Evolutionary conservation across 1,284 basidiomycete genomes (phyloP), one percentile per base, ranked within the genome.

Genomic region (Rhodofomes roseus): DNA sequence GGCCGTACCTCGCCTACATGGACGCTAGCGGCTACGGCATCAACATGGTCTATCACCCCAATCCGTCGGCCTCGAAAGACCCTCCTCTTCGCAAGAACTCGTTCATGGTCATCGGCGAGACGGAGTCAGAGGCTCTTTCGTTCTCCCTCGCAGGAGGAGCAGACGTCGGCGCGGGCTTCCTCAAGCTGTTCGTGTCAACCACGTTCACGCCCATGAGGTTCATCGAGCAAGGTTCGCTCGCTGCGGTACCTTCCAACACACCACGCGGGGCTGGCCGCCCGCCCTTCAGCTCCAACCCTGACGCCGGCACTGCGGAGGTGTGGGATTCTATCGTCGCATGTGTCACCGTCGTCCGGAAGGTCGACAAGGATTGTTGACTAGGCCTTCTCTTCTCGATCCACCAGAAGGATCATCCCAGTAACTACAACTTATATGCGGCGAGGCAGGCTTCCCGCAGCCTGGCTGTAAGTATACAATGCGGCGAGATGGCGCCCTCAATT

Each of bases 1-100:
- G 78, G 74, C 76, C 80, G 22, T 78, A 76, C 62, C 73, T 80
- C 43, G 79, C 78, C 3, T 79, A 76, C 67, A 79, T 81, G 75
- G 77, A 80, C 60, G 70, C 74, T 4, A 74, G 73, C 52, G 76
- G 77, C n/a, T 74, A 80, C 58, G 72, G 71, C 59, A 78, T 81
- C 62, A 73, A 73, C 63, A 69, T 79, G 63, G 63, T 79, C 34
- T 76, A 77, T 63, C 73, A 78, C 39, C 77, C 78, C 37, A 68
- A 65, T 43, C 65, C 72, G 20, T 63, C 67, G 37, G 58, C 66
- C 22, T 46, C 57, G n/a, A 41, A 68, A 18, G 51, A 39, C 23
- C 70, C 78, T 14, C 78, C 78, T 8, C 72, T 81, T 40, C 68
- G 64, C 20, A 69, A 64, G 52, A 70, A 71, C 40, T 71, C 70